These are phyloP conservation scores for Asclepias syriaca DNA, from an alignment of 257 asterid species.

Conservation along the genomic window DNA sequence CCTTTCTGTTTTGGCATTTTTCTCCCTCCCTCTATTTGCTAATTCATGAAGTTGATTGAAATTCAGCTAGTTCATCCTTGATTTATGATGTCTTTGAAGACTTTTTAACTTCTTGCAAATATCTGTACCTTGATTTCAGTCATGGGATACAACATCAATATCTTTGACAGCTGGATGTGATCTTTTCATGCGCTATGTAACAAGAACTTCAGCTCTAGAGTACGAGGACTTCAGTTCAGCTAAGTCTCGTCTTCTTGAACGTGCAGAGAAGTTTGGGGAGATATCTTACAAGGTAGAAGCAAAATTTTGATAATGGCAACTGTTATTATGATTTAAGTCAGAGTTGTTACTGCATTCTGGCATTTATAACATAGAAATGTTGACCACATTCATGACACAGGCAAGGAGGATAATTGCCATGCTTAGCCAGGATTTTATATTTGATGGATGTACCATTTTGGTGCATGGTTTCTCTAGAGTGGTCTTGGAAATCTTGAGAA, in stretches of 20 bases:
- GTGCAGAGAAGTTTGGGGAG: constrained; percentile 95
- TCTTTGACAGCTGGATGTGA: constrained; percentile 94
- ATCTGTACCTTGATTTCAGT: constrained; percentile 35
- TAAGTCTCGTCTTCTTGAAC: constrained; percentile 77
- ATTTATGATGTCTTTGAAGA: background rate
- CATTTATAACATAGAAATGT: background rate
- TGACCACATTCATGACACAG: constrained; percentile 30
- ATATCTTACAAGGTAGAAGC: constrained; percentile 66
- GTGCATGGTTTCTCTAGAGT: constrained; percentile 95
- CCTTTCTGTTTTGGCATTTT: background rate
- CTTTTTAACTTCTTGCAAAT: background rate
- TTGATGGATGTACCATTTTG: constrained; percentile 87
- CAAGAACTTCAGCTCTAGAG: constrained; percentile 86
- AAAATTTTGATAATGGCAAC: background rate
- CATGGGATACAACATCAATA: constrained; percentile 95
- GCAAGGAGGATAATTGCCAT: constrained; percentile 77
- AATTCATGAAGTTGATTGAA: background rate
- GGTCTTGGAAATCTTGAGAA: constrained; percentile 69
- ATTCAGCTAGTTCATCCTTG: background rate
- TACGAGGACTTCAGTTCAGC: constrained; percentile 85
- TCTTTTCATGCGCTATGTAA: constrained; percentile 85
- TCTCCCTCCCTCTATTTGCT: background rate
- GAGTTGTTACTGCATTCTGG: background rate
- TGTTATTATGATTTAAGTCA: background rate
- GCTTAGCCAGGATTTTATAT: constrained; percentile 88